Base-by-base conservation (phyloP, 257 asterid species). In the Solanum pennellii region DNA sequence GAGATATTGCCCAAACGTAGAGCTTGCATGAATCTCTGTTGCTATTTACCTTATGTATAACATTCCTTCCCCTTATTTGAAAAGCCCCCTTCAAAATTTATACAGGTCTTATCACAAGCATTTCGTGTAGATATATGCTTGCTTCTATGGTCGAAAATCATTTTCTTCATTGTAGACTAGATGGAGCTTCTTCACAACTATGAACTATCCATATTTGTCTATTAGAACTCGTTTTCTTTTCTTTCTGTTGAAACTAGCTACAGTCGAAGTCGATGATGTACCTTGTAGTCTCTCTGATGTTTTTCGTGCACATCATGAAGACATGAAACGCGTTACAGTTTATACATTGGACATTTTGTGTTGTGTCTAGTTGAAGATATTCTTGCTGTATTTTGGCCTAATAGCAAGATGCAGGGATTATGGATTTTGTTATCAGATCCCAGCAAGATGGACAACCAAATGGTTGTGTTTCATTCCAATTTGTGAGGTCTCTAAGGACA, bases 81-180 rank as follows among this genome's bases (percentile, higher is more conserved):
- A 76, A 60, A 87, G 86, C 37, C 87, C 69, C 84, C 84, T 79
- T 15, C 52, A 14, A 66, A 49, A 83, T 88, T 87, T 65, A 62
- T 69, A 82, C 82, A 86, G 87, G 87, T 84, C 39, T 89, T 87
- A 76, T 88, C 79, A 86, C 42, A 84, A 71, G 84, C 85, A 62
- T 90, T 84, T 80, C 80, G 23, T 90, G 88, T 90, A 88, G 89
- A 87, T 87, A 90, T 52, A 29, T 72, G 87, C 65, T 71, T 69
- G 45, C 79, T 42, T 72, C 45, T 41, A 25, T 85, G 82, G 23
- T 90, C 52, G 33, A 83, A 66, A 42, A 49, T 83, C 49, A 44
- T 7, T 84, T 59, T 75, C 69, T 86, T 68, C 59, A 33, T 73
- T 85, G 89, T 83, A 88, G 88, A 83, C 86, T 56, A 86, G 68